Conservation (phyloP, 2,329 filamentous ascomycete genomes). For the Cladosporium sp. region DNA sequence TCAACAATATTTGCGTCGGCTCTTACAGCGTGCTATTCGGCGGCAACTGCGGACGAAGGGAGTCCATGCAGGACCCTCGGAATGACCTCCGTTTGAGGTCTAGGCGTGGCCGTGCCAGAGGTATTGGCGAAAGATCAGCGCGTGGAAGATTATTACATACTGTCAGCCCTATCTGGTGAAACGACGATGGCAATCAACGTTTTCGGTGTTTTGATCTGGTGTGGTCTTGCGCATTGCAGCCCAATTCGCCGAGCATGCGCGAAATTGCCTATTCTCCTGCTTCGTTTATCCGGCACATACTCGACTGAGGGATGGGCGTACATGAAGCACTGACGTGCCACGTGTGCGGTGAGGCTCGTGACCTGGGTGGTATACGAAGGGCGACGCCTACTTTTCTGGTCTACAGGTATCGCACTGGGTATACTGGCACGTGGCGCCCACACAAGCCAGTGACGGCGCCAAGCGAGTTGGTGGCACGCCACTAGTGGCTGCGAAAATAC, state of each 20-base stretch:
- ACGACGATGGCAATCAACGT: constrained; percentile 17
- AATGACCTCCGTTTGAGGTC: background rate
- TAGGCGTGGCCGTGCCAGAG: constrained; percentile 1
- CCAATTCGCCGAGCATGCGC: background rate
- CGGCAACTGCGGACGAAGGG: background rate
- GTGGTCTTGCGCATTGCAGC: background rate
- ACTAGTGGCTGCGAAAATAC: background rate
- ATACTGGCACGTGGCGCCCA: constrained; percentile 1
- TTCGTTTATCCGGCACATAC: background rate
- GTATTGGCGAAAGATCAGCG: constrained; percentile 11
- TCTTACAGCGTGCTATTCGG: background rate
- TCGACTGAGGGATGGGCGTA: background rate
- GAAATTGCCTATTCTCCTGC: background rate
- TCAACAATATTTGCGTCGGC: background rate
- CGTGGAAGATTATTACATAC: background rate
- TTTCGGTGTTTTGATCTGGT: constrained; percentile 8
- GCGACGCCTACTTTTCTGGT: background rate
- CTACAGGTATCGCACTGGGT: background rate
- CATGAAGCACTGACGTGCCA: constrained; percentile 4
- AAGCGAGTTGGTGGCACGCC: background rate
- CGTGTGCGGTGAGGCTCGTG: constrained; percentile 1
- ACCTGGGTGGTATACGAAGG: background rate
- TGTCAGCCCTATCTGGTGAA: constrained; percentile 18
- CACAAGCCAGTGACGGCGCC: constrained; percentile 8
- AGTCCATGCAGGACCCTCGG: background rate